Evolutionary conservation across 768 basidiomycete genomes (phyloP).

Genomic region (Punctularia strigosozonata): DNA sequence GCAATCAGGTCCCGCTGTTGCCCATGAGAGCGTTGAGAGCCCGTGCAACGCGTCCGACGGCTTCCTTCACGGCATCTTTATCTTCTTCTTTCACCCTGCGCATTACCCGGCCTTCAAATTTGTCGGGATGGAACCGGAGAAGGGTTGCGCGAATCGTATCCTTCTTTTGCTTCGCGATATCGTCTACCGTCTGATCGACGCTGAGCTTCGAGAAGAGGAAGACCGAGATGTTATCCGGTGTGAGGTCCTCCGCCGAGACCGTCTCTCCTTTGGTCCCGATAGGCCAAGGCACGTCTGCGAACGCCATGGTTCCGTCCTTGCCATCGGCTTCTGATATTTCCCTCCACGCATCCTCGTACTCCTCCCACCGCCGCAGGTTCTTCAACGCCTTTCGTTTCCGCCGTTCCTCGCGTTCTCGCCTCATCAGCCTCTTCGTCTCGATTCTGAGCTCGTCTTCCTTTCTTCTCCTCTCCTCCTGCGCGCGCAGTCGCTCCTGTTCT

Average conservation of each 20-base stretch:
- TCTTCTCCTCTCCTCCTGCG: conserved; percentile 39
- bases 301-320: conserved; percentile 21
- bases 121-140: conserved; percentile 71
- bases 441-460: conserved; percentile 35
- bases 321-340: conserved; percentile 22
- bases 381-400: too few species aligned
- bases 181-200: conserved; percentile 10
- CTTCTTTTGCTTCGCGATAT: conserved; percentile 35
- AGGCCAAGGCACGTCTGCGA: conserved; percentile 69
- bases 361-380: too few species aligned
- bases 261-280: conserved; percentile 21
- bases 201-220: conserved; percentile 36
- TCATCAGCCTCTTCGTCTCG: conserved; percentile 29
- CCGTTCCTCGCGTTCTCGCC: too few species aligned
- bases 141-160: conserved; percentile 58
- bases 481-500: conserved; percentile 42
- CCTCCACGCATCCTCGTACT: conserved; percentile 51
- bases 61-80: conserved; percentile 38
- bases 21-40: conserved; percentile 46
- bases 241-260: conserved; percentile 35
- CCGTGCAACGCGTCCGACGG: conserved; percentile 51
- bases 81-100: conserved; percentile 34
- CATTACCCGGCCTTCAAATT: conserved; percentile 69
- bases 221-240: conserved; percentile 37
- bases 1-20: background rate